Conservation (phyloP, 2,329 filamentous ascomycete species). For the Emergomyces orientalis region DNA sequence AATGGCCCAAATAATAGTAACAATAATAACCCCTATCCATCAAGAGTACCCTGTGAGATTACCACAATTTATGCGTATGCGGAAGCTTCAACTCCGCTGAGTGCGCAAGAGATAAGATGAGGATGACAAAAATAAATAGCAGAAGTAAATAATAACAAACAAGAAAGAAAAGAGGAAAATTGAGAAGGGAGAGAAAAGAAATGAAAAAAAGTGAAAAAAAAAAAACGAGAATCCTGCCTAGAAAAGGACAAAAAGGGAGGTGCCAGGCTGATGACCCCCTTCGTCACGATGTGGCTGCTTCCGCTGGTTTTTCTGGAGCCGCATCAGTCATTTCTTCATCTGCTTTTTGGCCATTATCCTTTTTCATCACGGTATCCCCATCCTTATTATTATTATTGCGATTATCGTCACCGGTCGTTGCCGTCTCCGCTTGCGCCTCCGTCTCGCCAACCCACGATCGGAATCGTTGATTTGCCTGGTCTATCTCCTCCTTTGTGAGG, state of each 20-base stretch:
- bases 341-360: conserved; percentile 17
- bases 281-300: conserved; percentile 2
- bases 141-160: background rate
- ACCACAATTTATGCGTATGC: conserved; percentile 6
- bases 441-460: conserved; percentile 38
- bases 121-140: conserved; percentile 1
- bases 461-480: conserved; percentile 40
- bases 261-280: conserved; percentile 17
- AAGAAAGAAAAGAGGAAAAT: background rate
- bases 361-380: conserved; percentile 13
- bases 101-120: background rate
- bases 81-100: background rate
- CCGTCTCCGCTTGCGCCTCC: conserved; percentile 9
- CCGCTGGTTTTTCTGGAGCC: conserved; percentile 16
- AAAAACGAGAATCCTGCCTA: background rate
- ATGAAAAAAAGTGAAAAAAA: conserved; percentile 13
- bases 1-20: background rate
- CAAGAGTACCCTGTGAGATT: conserved; percentile 9
- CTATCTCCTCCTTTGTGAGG: conserved; percentile 42
- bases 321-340: conserved; percentile 31
- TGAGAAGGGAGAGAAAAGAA: conserved; percentile 7
- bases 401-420: background rate
- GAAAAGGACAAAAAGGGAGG: conserved; percentile 10
- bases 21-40: background rate
- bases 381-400: background rate